Percentiles rank a stretch among this genome's conserved stretches.
phyloP scores from a whole-genome alignment of 257 asterid genomes.

The Lantana camara region DNA sequence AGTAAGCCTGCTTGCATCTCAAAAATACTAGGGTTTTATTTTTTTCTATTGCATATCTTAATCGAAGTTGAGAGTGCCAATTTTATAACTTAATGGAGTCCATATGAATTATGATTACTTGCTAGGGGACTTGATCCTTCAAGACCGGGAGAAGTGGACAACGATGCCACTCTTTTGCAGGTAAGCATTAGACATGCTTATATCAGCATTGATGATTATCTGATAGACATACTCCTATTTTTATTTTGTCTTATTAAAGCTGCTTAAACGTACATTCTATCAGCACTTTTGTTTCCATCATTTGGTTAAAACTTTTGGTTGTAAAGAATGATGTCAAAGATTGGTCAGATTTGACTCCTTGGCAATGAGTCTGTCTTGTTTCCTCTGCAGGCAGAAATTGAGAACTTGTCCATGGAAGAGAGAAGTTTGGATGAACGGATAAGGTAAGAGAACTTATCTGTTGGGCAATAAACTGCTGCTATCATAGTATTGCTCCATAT shows the following conservation, averaged over 20 bases:
- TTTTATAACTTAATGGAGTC: constrained; percentile 23
- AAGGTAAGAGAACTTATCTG: constrained; percentile 47
- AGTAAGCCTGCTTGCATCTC: constrained; percentile 39
- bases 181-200: constrained; percentile 38
- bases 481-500: constrained; percentile 19
- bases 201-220: not conserved
- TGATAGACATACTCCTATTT: not conserved
- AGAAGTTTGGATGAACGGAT: constrained; percentile 58
- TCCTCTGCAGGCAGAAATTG: constrained; percentile 73
- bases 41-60: constrained; percentile 12
- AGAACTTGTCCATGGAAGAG: constrained; percentile 81
- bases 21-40: constrained; percentile 19
- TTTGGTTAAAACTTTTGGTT: constrained; percentile 6
- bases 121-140: constrained; percentile 62
- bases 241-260: constrained; percentile 1
- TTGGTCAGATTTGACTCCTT: constrained; percentile 20
- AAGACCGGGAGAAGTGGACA: constrained; percentile 69
- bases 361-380: constrained; percentile 30
- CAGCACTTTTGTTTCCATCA: not conserved
- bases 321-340: not conserved
- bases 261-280: not conserved
- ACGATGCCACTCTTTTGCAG: constrained; percentile 79
- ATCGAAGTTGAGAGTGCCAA: constrained; percentile 9
- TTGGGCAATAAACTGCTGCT: constrained; percentile 26
- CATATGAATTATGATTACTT: constrained; percentile 36